phyloP scores from a whole-genome alignment of 2,329 filamentous ascomycete genomes.

The Colletotrichum phormii region DNA sequence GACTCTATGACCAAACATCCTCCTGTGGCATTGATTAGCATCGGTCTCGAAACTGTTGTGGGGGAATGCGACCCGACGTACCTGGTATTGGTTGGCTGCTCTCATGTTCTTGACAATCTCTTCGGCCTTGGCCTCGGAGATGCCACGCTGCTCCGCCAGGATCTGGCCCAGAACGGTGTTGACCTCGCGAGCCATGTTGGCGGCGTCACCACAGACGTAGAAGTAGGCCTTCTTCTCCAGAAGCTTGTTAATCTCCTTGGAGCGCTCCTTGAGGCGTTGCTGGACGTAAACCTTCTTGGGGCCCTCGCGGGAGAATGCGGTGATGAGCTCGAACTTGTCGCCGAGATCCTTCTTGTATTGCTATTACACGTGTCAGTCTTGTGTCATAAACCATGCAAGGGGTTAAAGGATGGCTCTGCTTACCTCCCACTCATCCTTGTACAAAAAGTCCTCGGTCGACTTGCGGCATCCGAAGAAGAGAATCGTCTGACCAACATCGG shows the following conservation, averaged over 20 bases:
- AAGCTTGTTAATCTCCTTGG: constrained; percentile 87
- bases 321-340: constrained; percentile 90
- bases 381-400: neutral
- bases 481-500: constrained; percentile 86
- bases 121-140: constrained; percentile 89
- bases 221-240: constrained; percentile 90
- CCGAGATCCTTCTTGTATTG: constrained; percentile 85
- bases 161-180: constrained; percentile 89
- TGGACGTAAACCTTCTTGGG: constrained; percentile 96
- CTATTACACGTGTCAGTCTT: constrained; percentile 57
- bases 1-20: constrained; percentile 74
- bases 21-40: constrained; percentile 62
- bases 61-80: constrained; percentile 52
- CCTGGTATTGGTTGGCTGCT: constrained; percentile 95
- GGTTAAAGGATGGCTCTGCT: constrained; percentile 47
- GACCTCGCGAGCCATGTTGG: constrained; percentile 96
- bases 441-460: constrained; percentile 89
- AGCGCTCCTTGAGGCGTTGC: constrained; percentile 86
- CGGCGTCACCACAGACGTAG: constrained; percentile 97
- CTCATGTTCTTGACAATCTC: constrained; percentile 98
- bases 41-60: neutral
- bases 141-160: constrained; percentile 83
- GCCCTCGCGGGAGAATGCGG: constrained; percentile 92
- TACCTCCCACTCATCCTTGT: constrained; percentile 93
- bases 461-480: constrained; percentile 97